A percentile compares a stretch with the other conserved stretches of the same genome.
Evolutionary conservation across 495 filamentous ascomycete genomes (phyloP).

Genomic region (Bacidia rubella): DNA sequence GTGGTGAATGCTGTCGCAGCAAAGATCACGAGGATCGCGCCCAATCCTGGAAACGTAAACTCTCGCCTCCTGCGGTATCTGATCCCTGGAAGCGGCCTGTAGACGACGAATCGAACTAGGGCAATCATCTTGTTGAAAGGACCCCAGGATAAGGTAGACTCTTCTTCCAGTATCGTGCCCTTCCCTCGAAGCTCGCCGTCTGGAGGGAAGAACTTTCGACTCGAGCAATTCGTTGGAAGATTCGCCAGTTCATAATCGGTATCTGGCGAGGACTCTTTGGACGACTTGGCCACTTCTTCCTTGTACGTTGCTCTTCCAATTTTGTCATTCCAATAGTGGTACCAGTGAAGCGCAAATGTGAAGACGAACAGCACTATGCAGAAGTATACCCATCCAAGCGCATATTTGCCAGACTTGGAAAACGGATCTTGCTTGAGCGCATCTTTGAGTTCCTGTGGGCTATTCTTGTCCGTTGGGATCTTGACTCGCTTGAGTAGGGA

Average conservation of each 20-base stretch:
- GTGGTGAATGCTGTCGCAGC: slow-evolving; percentile 56
- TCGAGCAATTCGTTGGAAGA: slow-evolving; percentile 51
- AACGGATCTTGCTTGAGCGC: slow-evolving; percentile 70
- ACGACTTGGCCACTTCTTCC: slow-evolving; percentile 47
- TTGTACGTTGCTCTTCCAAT: slow-evolving; percentile 71
- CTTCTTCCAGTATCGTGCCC: slow-evolving; percentile 43
- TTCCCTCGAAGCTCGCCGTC: slow-evolving; percentile 29
- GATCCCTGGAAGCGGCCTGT: slow-evolving; percentile 62
- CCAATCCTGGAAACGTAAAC: slow-evolving; percentile 63
- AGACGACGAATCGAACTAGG: slow-evolving; percentile 71
- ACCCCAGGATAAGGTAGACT: slow-evolving; percentile 52
- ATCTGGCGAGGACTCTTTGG: slow-evolving; percentile 43
- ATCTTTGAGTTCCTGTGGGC: slow-evolving; percentile 54
- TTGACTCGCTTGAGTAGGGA: slow-evolving; percentile 56
- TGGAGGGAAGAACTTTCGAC: slow-evolving; percentile 57
- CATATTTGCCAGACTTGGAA: slow-evolving; percentile 72
- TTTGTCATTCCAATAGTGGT: slow-evolving; percentile 79
- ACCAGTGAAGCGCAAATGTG: slow-evolving; percentile 53
- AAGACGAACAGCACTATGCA: slow-evolving; percentile 53
- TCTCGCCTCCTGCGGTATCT: slow-evolving; percentile 43
- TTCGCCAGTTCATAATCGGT: slow-evolving; percentile 56
- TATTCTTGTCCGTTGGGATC: slow-evolving; percentile 56
- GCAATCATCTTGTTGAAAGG: slow-evolving; percentile 64
- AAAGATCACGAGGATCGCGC: slow-evolving; percentile 49
- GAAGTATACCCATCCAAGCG: slow-evolving; percentile 78